phyloP scores from a whole-genome alignment of 2,329 filamentous ascomycete species.

The Cercospora berteroae region DNA sequence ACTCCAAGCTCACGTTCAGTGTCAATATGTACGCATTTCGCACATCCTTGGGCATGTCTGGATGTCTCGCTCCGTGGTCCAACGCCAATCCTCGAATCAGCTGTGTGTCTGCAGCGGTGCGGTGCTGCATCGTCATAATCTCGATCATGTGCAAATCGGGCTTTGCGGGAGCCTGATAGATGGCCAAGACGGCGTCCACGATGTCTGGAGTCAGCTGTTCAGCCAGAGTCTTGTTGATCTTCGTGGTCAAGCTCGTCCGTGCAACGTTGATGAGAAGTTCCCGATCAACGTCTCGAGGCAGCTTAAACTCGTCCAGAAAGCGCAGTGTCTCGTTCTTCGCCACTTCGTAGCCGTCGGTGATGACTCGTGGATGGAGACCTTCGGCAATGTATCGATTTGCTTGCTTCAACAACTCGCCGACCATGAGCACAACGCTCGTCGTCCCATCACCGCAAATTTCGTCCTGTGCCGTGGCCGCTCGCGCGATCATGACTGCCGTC shows the following conservation, averaged over 20 bases:
- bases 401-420: constrained; percentile 96
- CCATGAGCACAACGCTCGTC: constrained; percentile 90
- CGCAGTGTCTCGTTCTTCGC: constrained; percentile 90
- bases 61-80: constrained; percentile 93
- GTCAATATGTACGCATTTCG: constrained; percentile 95
- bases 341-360: constrained; percentile 96
- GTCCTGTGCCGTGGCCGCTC: constrained; percentile 92
- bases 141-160: constrained; percentile 99
- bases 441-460: constrained; percentile 98
- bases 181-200: constrained; percentile 92
- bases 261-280: constrained; percentile 92
- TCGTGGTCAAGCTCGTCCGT: constrained; percentile 89
- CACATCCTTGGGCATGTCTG: constrained; percentile 95
- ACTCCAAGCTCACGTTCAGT: constrained; percentile 94
- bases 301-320: constrained; percentile 94
- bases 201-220: constrained; percentile 91
- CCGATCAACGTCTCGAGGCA: constrained; percentile 81
- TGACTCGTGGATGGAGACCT: constrained; percentile 92
- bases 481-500: constrained; percentile 78
- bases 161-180: constrained; percentile 84
- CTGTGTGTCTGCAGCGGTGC: constrained; percentile 91
- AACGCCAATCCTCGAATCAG: constrained; percentile 89
- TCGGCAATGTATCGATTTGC: constrained; percentile 94
- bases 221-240: constrained; percentile 85
- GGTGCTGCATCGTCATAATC: constrained; percentile 99